Percentiles rank a stretch among this genome's conserved stretches.
Conservation (phyloP, 306 rosid species). For the Malus domestica region DNA sequence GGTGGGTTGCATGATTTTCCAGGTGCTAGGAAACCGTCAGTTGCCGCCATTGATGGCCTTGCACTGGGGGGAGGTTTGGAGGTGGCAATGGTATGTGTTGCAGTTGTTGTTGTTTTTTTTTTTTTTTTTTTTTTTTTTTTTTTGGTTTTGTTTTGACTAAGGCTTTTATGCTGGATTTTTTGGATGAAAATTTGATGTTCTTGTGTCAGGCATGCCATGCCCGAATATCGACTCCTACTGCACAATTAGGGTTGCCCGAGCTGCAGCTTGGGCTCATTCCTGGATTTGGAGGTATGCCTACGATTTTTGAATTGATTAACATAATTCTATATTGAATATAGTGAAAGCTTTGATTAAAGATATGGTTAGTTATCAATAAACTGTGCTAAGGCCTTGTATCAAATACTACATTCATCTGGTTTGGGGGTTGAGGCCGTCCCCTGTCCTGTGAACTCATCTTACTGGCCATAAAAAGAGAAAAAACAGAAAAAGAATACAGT, state of each 20-base stretch:
- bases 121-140: no score
- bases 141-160: not conserved
- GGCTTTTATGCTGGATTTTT: not conserved
- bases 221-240: conserved; percentile 77
- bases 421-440: not conserved
- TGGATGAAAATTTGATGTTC: not conserved
- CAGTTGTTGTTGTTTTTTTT: not conserved
- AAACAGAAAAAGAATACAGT: not conserved
- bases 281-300: conserved; percentile 81
- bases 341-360: not conserved
- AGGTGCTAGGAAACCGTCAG: conserved; percentile 83
- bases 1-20: conserved; percentile 20
- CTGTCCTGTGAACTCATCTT: not conserved
- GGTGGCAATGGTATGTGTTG: conserved; percentile 77
- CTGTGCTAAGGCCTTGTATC: not conserved
- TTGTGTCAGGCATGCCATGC: conserved; percentile 74
- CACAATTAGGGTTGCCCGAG: conserved; percentile 93
- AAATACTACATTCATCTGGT: not conserved
- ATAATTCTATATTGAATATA: not conserved
- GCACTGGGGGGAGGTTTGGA: conserved; percentile 99
- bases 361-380: not conserved
- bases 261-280: conserved; percentile 97
- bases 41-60: conserved; percentile 96
- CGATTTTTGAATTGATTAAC: not conserved
- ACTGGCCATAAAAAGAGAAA: not conserved